Percentiles rank a stretch among this genome's conserved stretches.
phyloP scores from a whole-genome alignment of 306 rosid genomes.

The Carpinus viminea region DNA sequence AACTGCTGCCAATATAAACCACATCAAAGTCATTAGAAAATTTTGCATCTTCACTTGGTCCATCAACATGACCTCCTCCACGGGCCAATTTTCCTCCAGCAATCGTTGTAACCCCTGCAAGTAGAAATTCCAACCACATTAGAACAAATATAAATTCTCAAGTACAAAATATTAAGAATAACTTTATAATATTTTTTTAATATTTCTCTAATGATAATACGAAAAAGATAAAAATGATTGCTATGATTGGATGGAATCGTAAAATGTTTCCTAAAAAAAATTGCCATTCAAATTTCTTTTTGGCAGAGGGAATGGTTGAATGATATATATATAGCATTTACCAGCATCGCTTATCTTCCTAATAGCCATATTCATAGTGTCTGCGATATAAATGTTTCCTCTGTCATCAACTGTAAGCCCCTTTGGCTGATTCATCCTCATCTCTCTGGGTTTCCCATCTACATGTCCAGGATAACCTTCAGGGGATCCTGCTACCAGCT shows the following conservation, averaged over 20 bases:
- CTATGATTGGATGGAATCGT: background rate
- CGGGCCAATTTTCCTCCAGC: conserved; percentile 87
- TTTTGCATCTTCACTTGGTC: conserved; percentile 90
- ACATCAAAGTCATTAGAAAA: conserved; percentile 93
- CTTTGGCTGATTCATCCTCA: conserved; percentile 85
- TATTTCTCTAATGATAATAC: background rate
- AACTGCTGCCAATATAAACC: conserved; percentile 86
- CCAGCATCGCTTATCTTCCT: conserved; percentile 92
- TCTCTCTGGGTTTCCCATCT: conserved; percentile 83
- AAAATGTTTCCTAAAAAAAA: background rate
- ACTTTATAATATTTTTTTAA: background rate
- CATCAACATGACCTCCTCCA: conserved; percentile 83
- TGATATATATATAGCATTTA: conserved; percentile 19
- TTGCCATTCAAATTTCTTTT: background rate
- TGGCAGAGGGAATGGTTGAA: background rate
- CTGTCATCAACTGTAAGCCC: conserved; percentile 88
- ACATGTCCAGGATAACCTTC: conserved; percentile 88
- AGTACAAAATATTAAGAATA: background rate
- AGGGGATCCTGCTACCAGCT: conserved; percentile 77
- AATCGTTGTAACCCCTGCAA: conserved; percentile 82
- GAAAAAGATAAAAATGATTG: background rate
- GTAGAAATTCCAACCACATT: conserved; percentile 27
- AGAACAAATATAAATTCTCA: conserved; percentile 13
- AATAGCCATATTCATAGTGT: conserved; percentile 83
- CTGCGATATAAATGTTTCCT: conserved; percentile 89